Percentiles rank a stretch among this genome's conserved stretches.
Conservation (phyloP, 495 filamentous ascomycete genomes). For the Neurospora terricola region DNA sequence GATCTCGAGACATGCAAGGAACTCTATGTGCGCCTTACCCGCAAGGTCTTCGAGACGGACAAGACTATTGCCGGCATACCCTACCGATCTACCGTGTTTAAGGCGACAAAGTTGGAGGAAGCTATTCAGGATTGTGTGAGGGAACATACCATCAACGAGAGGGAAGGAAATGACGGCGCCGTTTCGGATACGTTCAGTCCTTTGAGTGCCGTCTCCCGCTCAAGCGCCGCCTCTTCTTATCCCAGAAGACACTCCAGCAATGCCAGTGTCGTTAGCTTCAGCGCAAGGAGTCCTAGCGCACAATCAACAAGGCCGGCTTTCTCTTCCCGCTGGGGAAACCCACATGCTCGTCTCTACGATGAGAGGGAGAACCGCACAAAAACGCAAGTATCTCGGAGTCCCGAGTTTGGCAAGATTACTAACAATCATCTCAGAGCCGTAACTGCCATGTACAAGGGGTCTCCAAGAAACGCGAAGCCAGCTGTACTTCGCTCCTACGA, state of each 20-base stretch:
- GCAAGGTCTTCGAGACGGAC: slow-evolving; percentile 92
- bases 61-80: slow-evolving; percentile 95
- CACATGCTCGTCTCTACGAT: slow-evolving; percentile 68
- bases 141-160: slow-evolving; percentile 71
- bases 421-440: slow-evolving; percentile 54
- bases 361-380: slow-evolving; percentile 78
- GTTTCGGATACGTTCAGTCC: slow-evolving; percentile 12
- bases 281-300: slow-evolving; percentile 33
- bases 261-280: slow-evolving; percentile 53
- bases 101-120: slow-evolving; percentile 89
- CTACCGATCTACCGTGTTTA: slow-evolving; percentile 87
- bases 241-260: slow-evolving; percentile 46
- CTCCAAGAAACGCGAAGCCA: slow-evolving; percentile 50
- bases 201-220: slow-evolving; percentile 26
- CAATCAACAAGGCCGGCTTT: slow-evolving; percentile 26
- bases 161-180: slow-evolving; percentile 64
- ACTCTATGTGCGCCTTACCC: slow-evolving; percentile 88
- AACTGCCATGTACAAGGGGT: slow-evolving; percentile 84
- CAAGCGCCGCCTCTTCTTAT: slow-evolving; percentile 23
- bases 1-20: slow-evolving; percentile 94
- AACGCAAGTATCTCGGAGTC: slow-evolving; percentile 51
- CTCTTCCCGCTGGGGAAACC: slow-evolving; percentile 45
- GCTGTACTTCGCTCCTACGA: slow-evolving; percentile 86
- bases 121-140: slow-evolving; percentile 84
- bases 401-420: slow-evolving; percentile 11